Conservation (phyloP, 1,284 basidiomycete genomes). For the Cutaneotrichosporon arboriforme region DNA sequence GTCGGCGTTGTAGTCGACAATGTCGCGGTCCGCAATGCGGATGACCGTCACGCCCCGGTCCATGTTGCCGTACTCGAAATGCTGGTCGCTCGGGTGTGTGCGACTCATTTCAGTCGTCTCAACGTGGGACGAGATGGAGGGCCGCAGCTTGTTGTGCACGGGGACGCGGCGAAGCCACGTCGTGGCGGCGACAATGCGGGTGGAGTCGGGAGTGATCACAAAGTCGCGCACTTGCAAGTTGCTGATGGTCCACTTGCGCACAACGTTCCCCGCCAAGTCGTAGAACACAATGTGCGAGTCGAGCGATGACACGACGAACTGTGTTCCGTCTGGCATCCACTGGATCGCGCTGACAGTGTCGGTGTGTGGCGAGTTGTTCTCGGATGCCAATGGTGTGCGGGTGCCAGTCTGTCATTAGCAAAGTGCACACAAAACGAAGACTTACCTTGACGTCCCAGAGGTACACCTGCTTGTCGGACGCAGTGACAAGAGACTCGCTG, state of each 20-base stretch:
- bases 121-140: constrained; percentile 31
- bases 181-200: constrained; percentile 75
- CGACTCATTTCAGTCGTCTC: constrained; percentile 2
- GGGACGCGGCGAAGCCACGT: constrained; percentile 52
- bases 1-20: constrained; percentile 29
- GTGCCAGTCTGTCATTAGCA: constrained; percentile 27
- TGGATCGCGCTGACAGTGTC: constrained; percentile 80
- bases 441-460: constrained; percentile 80
- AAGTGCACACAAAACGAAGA: neutral
- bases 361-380: constrained; percentile 52
- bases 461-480: constrained; percentile 70
- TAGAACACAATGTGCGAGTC: constrained; percentile 84
- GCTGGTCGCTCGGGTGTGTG: neutral
- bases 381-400: too few species aligned
- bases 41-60: constrained; percentile 36
- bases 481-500: constrained; percentile 72
- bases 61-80: constrained; percentile 35
- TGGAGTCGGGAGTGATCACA: constrained; percentile 77
- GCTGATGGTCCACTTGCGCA: constrained; percentile 64
- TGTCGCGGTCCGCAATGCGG: constrained; percentile 32
- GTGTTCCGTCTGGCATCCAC: constrained; percentile 82
- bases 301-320: constrained; percentile 84
- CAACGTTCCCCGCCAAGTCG: constrained; percentile 57
- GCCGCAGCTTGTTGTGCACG: constrained; percentile 33
- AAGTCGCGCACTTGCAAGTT: constrained; percentile 84